Percentiles rank a stretch among this genome's conserved stretches.
Conservation (phyloP, 1,139 yeast genomes). For the Debaryomycetaceae sp. region DNA sequence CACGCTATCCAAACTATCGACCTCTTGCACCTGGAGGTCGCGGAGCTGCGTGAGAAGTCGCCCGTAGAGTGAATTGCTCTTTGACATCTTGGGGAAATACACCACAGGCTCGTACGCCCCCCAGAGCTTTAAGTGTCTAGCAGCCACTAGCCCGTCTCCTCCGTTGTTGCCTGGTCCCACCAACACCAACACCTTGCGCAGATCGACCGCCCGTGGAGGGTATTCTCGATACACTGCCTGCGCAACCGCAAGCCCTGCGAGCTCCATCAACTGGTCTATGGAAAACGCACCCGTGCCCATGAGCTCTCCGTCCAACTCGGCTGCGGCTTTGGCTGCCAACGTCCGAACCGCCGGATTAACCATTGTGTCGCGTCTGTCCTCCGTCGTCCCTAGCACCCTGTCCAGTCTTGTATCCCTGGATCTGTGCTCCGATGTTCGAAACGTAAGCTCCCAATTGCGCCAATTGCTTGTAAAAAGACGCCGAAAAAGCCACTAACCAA, state of each 20-base stretch:
- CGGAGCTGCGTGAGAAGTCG: conserved; percentile 56
- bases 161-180: conserved; percentile 97
- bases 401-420: background rate
- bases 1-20: conserved; percentile 34
- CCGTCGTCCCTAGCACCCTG: background rate
- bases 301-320: conserved; percentile 75
- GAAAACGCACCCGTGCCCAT: conserved; percentile 87
- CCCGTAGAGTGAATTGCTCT: conserved; percentile 38
- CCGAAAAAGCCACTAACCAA: too few relatives aligned
- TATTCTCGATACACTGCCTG: conserved; percentile 69
- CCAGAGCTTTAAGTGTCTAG: conserved; percentile 80
- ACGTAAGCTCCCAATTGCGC: too few relatives aligned
- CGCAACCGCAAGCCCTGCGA: conserved; percentile 94
- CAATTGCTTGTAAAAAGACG: too few relatives aligned
- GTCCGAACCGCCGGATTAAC: conserved; percentile 21
- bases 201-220: conserved; percentile 30
- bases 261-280: conserved; percentile 91
- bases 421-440: too few relatives aligned
- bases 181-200: conserved; percentile 54
- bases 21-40: conserved; percentile 49
- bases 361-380: conserved; percentile 1
- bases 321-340: conserved; percentile 67
- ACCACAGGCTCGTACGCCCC: conserved; percentile 69
- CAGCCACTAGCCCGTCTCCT: conserved; percentile 95
- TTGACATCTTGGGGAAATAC: conserved; percentile 61